phyloP scores from a whole-genome alignment of 2,329 filamentous ascomycete species.

The Dendryphion nanum region DNA sequence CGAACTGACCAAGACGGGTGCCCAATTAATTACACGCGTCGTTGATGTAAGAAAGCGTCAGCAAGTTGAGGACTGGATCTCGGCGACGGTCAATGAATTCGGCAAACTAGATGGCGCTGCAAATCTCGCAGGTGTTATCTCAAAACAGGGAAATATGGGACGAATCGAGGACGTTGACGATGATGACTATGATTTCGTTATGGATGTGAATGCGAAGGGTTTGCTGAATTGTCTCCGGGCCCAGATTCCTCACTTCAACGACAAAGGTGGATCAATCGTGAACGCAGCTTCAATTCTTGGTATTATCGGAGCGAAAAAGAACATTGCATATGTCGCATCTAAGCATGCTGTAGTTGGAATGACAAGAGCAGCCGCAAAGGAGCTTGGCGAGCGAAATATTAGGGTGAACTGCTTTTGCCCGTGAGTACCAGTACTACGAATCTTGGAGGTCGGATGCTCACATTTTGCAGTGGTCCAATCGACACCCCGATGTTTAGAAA shows the following conservation, averaged over 20 bases:
- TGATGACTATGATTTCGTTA: conserved; percentile 35
- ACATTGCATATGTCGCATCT: conserved; percentile 23
- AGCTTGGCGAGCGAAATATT: conserved; percentile 14
- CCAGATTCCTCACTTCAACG: conserved; percentile 13
- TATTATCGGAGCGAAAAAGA: conserved; percentile 18
- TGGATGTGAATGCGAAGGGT: conserved; percentile 35
- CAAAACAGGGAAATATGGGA: conserved; percentile 7
- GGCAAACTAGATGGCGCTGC: conserved; percentile 38
- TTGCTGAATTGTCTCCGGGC: conserved; percentile 32
- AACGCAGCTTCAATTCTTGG: conserved; percentile 27
- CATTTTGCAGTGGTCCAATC: conserved; percentile 9
- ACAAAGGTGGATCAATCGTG: conserved; percentile 19
- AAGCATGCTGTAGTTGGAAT: conserved; percentile 37
- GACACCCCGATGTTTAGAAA: conserved; percentile 19
- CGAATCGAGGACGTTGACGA: conserved; percentile 20
- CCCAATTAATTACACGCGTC: conserved; percentile 29
- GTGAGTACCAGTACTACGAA: conserved; percentile 3
- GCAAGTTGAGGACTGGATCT: conserved; percentile 42
- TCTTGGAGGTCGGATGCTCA: background rate
- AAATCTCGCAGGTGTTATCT: conserved; percentile 41
- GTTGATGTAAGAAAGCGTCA: conserved; percentile 46
- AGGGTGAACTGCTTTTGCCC: conserved; percentile 20
- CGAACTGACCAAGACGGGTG: conserved; percentile 15
- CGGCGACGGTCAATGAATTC: conserved; percentile 26
- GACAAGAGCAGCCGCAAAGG: conserved; percentile 28